Evolutionary conservation across 177 flowering plant species (phyloP).

Genomic region (Vitis hybrid): DNA sequence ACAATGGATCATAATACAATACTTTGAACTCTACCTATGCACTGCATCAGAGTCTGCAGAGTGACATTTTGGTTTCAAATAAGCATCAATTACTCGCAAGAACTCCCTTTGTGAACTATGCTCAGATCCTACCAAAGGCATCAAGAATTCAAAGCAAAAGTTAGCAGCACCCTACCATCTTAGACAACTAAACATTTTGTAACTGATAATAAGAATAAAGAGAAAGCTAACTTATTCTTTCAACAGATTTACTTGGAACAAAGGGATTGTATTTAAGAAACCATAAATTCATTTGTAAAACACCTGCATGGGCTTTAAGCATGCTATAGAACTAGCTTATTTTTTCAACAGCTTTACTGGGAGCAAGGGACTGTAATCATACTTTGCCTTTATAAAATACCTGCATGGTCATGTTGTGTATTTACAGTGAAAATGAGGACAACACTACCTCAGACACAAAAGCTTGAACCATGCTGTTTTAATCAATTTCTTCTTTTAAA

Average conservation of each 20-base stretch:
- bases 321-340: neutral
- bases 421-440: too few species aligned
- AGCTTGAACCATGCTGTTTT: too few species aligned
- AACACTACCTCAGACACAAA: too few species aligned
- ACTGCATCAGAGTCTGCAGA: slow-evolving; percentile 72
- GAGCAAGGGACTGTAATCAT: too few species aligned
- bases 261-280: neutral
- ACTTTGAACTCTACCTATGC: slow-evolving; percentile 43
- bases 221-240: neutral
- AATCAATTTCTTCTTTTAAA: too few species aligned
- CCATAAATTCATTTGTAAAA: too few species aligned
- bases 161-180: neutral
- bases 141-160: neutral
- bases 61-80: slow-evolving; percentile 87
- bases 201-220: neutral
- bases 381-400: too few species aligned
- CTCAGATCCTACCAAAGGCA: slow-evolving; percentile 27
- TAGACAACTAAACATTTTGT: neutral
- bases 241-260: neutral
- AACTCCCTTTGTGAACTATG: slow-evolving; percentile 22
- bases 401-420: too few species aligned
- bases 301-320: neutral
- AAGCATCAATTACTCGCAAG: slow-evolving; percentile 68
- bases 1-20: neutral
- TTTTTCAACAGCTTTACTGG: too few species aligned